phyloP scores from a whole-genome alignment of 1,284 basidiomycete genomes.

The Naganishia albida region DNA sequence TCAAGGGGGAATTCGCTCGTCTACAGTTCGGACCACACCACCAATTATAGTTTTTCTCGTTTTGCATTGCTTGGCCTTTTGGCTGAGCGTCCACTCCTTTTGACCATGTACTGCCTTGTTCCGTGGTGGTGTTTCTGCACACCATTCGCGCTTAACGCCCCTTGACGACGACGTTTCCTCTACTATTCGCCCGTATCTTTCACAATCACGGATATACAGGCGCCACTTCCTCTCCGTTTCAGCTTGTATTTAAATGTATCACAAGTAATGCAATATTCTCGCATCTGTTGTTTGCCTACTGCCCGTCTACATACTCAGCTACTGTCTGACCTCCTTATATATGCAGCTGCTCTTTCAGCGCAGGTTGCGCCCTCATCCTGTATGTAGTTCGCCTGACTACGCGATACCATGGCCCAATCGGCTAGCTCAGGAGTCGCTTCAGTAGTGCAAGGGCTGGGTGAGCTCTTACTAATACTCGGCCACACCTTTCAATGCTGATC shows the following conservation, averaged over 20 bases:
- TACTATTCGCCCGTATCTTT: conserved; percentile 2
- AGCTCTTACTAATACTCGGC: too few relatives aligned
- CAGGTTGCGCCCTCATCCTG: too few relatives aligned
- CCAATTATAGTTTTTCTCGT: conserved; percentile 21
- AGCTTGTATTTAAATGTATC: conserved; percentile 27
- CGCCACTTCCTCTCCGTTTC: not conserved
- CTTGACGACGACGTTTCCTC: conserved; percentile 5
- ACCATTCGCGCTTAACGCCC: conserved; percentile 13
- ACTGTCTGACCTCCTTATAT: too few relatives aligned
- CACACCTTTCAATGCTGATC: too few relatives aligned
- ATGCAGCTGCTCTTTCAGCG: too few relatives aligned
- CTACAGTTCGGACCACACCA: conserved; percentile 9
- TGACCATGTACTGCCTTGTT: conserved; percentile 11
- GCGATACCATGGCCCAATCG: too few relatives aligned
- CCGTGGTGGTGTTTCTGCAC: conserved; percentile 2
- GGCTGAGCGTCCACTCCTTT: conserved; percentile 23
- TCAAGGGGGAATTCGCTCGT: conserved; percentile 13
- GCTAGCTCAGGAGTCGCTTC: too few relatives aligned
- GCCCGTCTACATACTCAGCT: too few relatives aligned
- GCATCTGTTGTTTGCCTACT: not conserved
- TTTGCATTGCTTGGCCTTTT: conserved; percentile 17
- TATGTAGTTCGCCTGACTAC: too few relatives aligned
- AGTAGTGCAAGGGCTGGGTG: too few relatives aligned
- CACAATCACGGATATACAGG: not conserved
- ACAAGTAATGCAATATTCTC: conserved; percentile 23